Conservation (phyloP, 441 rosid species). For the Adansonia grandidieri region DNA sequence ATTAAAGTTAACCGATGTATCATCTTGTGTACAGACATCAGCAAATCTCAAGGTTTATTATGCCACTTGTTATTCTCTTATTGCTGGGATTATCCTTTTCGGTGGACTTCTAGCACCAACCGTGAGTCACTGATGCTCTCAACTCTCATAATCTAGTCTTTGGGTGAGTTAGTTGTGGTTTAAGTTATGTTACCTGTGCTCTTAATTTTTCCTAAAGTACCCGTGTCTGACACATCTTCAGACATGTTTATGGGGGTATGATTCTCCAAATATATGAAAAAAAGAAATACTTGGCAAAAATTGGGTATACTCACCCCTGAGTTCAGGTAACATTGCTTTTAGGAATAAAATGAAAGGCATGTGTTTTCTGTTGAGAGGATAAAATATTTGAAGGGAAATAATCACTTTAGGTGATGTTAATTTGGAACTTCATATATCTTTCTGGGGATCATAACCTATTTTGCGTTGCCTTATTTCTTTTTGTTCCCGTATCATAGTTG, state of each 20-base stretch:
- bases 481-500: slow-evolving; percentile 52
- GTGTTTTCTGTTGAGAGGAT: not conserved
- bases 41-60: slow-evolving; percentile 82
- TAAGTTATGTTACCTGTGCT: not conserved
- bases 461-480: not conserved
- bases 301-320: not conserved
- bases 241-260: not conserved
- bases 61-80: slow-evolving; percentile 90
- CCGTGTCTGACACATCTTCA: not conserved
- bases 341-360: not conserved
- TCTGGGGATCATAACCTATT: not conserved
- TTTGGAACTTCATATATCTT: not conserved
- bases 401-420: not conserved
- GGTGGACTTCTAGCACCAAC: slow-evolving; percentile 93
- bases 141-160: not conserved
- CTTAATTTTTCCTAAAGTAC: not conserved
- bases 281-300: not conserved
- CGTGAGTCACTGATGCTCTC: slow-evolving; percentile 50
- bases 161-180: not conserved
- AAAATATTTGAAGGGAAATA: not conserved
- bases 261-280: not conserved
- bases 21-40: slow-evolving; percentile 58
- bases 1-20: slow-evolving; percentile 4
- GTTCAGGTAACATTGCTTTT: not conserved
- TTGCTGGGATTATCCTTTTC: slow-evolving; percentile 81